Conservation (phyloP, 2,329 filamentous ascomycete species). For the Penicillium vulpinum region DNA sequence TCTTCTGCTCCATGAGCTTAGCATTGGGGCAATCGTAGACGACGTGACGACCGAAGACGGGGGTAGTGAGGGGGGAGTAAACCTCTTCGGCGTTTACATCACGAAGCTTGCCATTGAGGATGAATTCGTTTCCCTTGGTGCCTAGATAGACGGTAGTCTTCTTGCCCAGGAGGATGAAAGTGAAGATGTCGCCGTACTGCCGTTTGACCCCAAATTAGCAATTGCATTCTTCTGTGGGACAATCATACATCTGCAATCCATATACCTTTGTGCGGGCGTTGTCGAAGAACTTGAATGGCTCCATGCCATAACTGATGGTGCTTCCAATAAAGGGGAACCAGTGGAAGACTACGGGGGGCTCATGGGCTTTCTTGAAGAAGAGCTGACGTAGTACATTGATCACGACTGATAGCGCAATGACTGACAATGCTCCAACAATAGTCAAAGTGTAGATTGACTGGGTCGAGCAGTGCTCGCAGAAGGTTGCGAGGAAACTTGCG, state of each 20-base stretch:
- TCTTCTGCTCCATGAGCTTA: constrained; percentile 96
- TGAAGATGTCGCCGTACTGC: constrained; percentile 85
- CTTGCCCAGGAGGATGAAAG: constrained; percentile 82
- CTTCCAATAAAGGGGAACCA: constrained; percentile 75
- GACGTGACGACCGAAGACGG: constrained; percentile 78
- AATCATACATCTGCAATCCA: not conserved
- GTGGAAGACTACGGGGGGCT: constrained; percentile 69
- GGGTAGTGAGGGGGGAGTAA: constrained; percentile 72
- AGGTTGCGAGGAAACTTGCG: constrained; percentile 46
- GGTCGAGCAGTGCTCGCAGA: constrained; percentile 49
- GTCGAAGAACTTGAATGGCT: constrained; percentile 66
- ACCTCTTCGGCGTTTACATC: constrained; percentile 90
- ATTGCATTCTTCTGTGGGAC: not conserved
- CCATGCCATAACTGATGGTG: constrained; percentile 92
- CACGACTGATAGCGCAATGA: constrained; percentile 60
- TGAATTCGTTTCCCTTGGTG: constrained; percentile 82
- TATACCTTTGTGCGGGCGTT: constrained; percentile 70
- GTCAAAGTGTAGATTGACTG: constrained; percentile 50
- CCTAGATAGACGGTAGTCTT: constrained; percentile 86
- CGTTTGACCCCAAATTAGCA: not conserved
- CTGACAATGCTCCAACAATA: constrained; percentile 46
- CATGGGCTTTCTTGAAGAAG: constrained; percentile 77
- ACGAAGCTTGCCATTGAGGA: constrained; percentile 85
- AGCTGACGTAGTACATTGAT: constrained; percentile 80
- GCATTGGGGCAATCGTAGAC: constrained; percentile 89